Conservation (phyloP, 2,329 filamentous ascomycete species). For the Trichoderma afroharzianum region DNA sequence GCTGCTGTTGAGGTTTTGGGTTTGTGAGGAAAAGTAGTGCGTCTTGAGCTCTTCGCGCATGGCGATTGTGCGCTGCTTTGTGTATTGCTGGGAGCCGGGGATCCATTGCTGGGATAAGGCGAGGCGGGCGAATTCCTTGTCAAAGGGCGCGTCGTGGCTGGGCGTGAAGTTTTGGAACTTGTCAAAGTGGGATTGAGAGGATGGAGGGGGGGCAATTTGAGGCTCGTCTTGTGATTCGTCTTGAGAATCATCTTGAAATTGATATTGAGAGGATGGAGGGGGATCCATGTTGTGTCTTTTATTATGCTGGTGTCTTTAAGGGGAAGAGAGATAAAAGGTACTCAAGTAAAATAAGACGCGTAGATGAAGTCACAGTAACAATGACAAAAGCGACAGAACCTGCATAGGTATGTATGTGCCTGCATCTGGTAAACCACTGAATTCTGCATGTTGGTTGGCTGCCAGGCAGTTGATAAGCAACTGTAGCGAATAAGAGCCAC, state of each 20-base stretch:
- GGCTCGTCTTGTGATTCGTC: neutral
- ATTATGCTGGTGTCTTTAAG: neutral
- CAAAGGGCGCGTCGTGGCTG: slow-evolving; percentile 28
- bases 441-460: neutral
- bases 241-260: slow-evolving; percentile 22
- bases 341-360: neutral
- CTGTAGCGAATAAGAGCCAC: neutral
- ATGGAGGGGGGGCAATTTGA: neutral
- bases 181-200: slow-evolving; percentile 32
- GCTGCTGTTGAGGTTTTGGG: neutral
- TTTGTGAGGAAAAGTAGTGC: slow-evolving; percentile 26
- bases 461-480: neutral
- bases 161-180: slow-evolving; percentile 30
- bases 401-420: neutral
- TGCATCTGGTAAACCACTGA: neutral
- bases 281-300: neutral
- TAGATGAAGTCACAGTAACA: neutral
- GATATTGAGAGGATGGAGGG: slow-evolving; percentile 22
- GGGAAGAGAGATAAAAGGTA: neutral
- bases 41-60: slow-evolving; percentile 28
- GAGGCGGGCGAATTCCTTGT: slow-evolving; percentile 31
- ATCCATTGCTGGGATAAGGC: slow-evolving; percentile 31
- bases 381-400: neutral
- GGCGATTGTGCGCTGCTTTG: slow-evolving; percentile 30
- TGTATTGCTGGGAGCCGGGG: slow-evolving; percentile 22